Evolutionary conservation across 2,329 filamentous ascomycete species (phyloP), one percentile per base, ranked within the genome.

Genomic region (Dactylella cylindrospora): DNA sequence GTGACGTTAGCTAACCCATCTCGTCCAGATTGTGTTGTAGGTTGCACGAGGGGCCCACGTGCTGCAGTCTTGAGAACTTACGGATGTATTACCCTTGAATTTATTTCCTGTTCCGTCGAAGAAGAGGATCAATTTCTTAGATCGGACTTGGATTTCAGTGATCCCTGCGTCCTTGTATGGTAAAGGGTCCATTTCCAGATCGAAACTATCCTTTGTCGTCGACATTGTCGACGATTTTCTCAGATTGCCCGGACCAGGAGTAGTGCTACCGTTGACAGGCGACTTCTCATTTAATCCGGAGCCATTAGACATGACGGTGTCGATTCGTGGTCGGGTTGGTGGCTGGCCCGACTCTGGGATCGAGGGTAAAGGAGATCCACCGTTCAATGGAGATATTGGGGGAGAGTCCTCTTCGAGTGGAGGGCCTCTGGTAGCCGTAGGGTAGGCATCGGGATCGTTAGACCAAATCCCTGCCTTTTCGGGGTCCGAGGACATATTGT

Each of bases 41-140:
- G n/a, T n/a, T n/a, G n/a, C n/a, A n/a, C n/a, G n/a, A n/a, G n/a
- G n/a, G n/a, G n/a, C n/a, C n/a, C n/a, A n/a, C n/a, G n/a, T n/a
- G 12, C 7, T 12, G 73, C 77, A 85, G 85, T 29, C 83, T 78
- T 66, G 84, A 86, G 8, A 87, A 84, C 68, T 86, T 86, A 60
- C 87, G 73, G 67, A 87, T 83, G 49, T 83, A 8, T 83, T 79
- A 7, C 81, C 81, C 35, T 79, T 77, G 60, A 84, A 84, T 64
- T 82, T 83, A 67, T 84, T 84, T 0, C 81, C 81, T 0, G 81
- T 84, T 3, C 81, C 81, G 45, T 84, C 81, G 49, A 84, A 84
- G 67, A 81, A 84, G 0, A 84, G 72, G 7, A 84, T 75, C 10
- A 83, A 75, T 67, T 82, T 83, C 39, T 64, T 64, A 2, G 46